These are phyloP conservation scores for Colletotrichum musicola DNA, from an alignment of 2,329 filamentous ascomycete genomes.

Conservation along the genomic window DNA sequence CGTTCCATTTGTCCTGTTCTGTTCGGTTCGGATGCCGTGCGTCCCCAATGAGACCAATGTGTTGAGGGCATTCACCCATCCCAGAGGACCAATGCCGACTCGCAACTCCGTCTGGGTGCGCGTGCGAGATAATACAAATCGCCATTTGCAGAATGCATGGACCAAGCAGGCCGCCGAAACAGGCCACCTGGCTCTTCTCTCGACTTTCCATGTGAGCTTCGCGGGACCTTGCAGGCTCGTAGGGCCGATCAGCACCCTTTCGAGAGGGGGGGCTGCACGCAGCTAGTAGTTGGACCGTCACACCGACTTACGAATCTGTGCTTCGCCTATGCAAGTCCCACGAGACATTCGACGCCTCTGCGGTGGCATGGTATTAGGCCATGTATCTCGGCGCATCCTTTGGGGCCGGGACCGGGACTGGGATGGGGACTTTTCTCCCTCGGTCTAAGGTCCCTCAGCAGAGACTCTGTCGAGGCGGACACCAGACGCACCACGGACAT, in stretches of 20 bases:
- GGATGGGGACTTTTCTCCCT: background rate
- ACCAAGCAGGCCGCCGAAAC: slow-evolving; percentile 25
- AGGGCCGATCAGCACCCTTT: slow-evolving; percentile 27
- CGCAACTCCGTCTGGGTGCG: background rate
- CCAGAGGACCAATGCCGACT: background rate
- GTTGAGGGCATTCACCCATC: background rate
- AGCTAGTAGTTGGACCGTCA: slow-evolving; percentile 33
- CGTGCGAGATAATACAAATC: background rate
- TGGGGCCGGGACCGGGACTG: background rate
- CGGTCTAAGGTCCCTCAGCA: slow-evolving; percentile 7
- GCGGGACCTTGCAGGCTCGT: slow-evolving; percentile 35
- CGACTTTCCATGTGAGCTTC: slow-evolving; percentile 27
- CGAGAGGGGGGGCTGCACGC: slow-evolving; percentile 20
- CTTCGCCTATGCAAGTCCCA: slow-evolving; percentile 32
- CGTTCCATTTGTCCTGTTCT: too few species aligned
- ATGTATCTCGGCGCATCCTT: slow-evolving; percentile 24
- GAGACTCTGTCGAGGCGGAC: slow-evolving; percentile 17
- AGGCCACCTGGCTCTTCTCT: slow-evolving; percentile 29
- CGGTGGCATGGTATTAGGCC: slow-evolving; percentile 5
- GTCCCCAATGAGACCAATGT: too few species aligned
- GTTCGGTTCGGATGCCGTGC: too few species aligned
- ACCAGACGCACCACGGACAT: slow-evolving; percentile 16
- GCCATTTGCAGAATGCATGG: background rate
- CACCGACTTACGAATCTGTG: slow-evolving; percentile 36
- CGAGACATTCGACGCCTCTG: slow-evolving; percentile 17